Base-by-base conservation (phyloP, 2,329 filamentous ascomycete species). In the Pseudofabraea citricarpa region DNA sequence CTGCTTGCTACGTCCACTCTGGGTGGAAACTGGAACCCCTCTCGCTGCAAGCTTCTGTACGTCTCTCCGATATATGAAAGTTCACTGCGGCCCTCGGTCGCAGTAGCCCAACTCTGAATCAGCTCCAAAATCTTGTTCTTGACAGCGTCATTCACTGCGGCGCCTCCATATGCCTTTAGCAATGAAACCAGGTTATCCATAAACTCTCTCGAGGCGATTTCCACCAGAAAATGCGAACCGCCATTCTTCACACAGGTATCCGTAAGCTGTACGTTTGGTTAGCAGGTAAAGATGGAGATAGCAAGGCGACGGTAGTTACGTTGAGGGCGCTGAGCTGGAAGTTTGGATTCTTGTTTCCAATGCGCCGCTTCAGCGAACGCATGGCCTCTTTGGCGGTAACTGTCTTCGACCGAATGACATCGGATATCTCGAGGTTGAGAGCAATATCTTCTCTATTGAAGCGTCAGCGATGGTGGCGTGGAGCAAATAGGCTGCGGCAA, bases 221-320 rank as follows among this genome's bases (percentile, higher is more conserved):
- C 93, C 53, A 83, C 77, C 39, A 98, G 82, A 66, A 98, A 98
- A 67, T 98, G 93, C 29, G 85, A 79, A 55, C 93, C 93, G 47
- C 93, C 93, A 72, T 98, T 98, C 72, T 98, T 98, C 49, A 97
- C 90, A 63, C 93, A 98, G 1, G 93, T 97, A 70, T 98, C 93
- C 53, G 90, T 95, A 58, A 98, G 84, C 89, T 84, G 55, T 26
- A 48, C 6, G 8, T n/a, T 40, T 5, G 40, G 39, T 58, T 41
- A 55, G 81, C 49, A 42, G 40, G 18, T 19, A 45, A 36, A 21
- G 42, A 16, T 21, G 7, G 18, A 27, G 15, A 22, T 13, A n/a
- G 15, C 20, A 10, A 9, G 16, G 12, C 20, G 12, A 19, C 18
- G 36, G 16, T 13, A 49, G 51, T 41, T 74, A 93, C 89, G 66